phyloP scores from a whole-genome alignment of 306 rosid species.

The Adenanthera pavonina region DNA sequence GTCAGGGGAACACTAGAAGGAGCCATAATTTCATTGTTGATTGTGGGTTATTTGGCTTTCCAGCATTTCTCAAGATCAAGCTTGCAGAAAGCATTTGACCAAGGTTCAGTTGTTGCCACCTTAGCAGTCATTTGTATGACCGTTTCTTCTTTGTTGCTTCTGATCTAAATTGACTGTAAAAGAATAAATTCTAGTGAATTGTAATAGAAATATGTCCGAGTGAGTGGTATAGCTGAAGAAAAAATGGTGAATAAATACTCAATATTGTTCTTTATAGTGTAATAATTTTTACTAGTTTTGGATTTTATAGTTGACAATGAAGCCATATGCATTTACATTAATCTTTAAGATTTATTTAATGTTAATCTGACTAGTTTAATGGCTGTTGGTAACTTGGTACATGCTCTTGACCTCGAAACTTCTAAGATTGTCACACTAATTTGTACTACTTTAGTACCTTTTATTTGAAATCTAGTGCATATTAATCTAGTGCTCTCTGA shows the following conservation, averaged over 20 bases:
- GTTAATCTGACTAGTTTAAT: not conserved
- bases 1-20: conserved; percentile 86
- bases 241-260: conserved; percentile 7
- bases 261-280: conserved; percentile 21
- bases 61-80: conserved; percentile 86
- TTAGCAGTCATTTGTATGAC: conserved; percentile 60
- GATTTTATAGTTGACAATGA: not conserved
- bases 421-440: not conserved
- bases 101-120: conserved; percentile 85
- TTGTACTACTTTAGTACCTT: not conserved
- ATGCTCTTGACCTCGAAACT: not conserved
- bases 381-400: not conserved
- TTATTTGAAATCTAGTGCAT: not conserved
- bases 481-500: not conserved
- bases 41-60: conserved; percentile 85
- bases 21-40: conserved; percentile 63
- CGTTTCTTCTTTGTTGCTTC: conserved; percentile 58
- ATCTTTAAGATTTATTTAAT: not conserved
- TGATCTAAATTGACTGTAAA: conserved; percentile 61
- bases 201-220: conserved; percentile 41
- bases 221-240: conserved; percentile 6
- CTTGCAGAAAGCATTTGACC: conserved; percentile 78
- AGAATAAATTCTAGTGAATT: conserved; percentile 24
- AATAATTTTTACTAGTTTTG: not conserved
- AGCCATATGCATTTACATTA: not conserved